Conservation (phyloP, 2,329 filamentous ascomycete genomes). For the Colletotrichum spaethianum region DNA sequence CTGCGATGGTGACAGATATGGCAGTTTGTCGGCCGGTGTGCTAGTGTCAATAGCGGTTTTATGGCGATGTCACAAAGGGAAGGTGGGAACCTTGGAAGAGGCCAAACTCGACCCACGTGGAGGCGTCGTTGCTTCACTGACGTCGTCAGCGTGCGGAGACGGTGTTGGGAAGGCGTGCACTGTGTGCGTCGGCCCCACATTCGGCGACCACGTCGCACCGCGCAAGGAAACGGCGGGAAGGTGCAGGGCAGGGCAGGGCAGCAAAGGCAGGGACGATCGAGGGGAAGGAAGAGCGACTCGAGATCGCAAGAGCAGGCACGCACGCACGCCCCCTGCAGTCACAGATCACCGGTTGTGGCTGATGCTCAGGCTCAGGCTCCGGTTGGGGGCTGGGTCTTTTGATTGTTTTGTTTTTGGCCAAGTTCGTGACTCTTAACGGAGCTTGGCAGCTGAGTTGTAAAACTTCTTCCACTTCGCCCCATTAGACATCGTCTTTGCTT, state of each 20-base stretch:
- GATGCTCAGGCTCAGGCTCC: no score
- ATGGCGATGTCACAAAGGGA: not conserved
- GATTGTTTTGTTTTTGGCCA: not conserved
- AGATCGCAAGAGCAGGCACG: not conserved
- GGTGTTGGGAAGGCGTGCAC: not conserved
- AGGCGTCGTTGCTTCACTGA: constrained; percentile 35
- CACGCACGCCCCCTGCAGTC: not conserved
- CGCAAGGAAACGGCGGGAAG: not conserved
- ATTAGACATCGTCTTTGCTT: not conserved
- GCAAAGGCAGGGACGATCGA: not conserved
- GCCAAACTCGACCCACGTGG: constrained; percentile 29
- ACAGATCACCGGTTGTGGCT: not conserved
- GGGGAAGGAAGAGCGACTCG: not conserved
- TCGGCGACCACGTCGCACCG: not conserved
- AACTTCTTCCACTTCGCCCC: not conserved
- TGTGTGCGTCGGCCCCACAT: constrained; percentile 19
- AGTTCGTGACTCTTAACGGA: not conserved
- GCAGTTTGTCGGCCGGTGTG: not conserved
- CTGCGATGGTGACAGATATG: not conserved
- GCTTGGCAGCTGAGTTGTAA: not conserved
- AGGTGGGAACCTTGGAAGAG: constrained; percentile 1
- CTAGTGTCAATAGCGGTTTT: not conserved
- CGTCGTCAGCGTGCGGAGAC: constrained; percentile 12
- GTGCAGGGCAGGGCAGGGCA: not conserved
- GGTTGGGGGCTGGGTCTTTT: no score